phyloP scores from a whole-genome alignment of 495 filamentous ascomycete genomes.

The Xylaria grammica region DNA sequence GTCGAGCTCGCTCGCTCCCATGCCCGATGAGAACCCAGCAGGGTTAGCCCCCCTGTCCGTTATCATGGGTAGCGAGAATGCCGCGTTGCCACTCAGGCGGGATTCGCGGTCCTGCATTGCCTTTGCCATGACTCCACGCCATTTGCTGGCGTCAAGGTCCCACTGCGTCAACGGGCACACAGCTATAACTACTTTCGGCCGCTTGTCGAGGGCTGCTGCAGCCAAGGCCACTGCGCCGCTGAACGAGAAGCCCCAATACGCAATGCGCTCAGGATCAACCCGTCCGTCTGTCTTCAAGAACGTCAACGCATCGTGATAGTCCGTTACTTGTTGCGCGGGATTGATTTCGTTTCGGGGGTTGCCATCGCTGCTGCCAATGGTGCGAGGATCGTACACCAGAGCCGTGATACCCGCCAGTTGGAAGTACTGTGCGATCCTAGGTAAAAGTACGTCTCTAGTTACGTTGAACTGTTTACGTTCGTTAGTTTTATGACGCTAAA shows the following conservation, averaged over 20 bases:
- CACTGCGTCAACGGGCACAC: conserved; percentile 13
- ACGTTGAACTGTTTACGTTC: conserved; percentile 46
- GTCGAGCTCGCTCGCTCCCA: background rate
- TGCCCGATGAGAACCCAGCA: conserved; percentile 29
- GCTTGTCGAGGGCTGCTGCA: conserved; percentile 15
- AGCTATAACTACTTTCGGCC: background rate
- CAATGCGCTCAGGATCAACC: conserved; percentile 43
- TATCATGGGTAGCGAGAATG: conserved; percentile 28
- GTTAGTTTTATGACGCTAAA: no score
- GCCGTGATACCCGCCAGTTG: conserved; percentile 42
- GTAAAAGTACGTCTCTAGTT: conserved; percentile 44
- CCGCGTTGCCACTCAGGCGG: conserved; percentile 32
- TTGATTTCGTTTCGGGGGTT: conserved; percentile 48
- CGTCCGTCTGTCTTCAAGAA: conserved; percentile 31
- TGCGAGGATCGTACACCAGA: conserved; percentile 49
- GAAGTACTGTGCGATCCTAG: conserved; percentile 41
- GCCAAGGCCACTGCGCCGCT: conserved; percentile 27
- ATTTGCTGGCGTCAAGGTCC: background rate
- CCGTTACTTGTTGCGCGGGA: conserved; percentile 39
- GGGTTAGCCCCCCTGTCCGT: conserved; percentile 43
- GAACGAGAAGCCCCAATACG: conserved; percentile 57
- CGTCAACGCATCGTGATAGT: conserved; percentile 47
- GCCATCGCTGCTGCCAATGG: conserved; percentile 45
- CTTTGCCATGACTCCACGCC: background rate
- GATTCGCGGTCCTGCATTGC: conserved; percentile 36